These are phyloP conservation scores for Meira miltonrushii DNA, from an alignment of 1,284 basidiomycete genomes.

Conservation along the genomic window DNA sequence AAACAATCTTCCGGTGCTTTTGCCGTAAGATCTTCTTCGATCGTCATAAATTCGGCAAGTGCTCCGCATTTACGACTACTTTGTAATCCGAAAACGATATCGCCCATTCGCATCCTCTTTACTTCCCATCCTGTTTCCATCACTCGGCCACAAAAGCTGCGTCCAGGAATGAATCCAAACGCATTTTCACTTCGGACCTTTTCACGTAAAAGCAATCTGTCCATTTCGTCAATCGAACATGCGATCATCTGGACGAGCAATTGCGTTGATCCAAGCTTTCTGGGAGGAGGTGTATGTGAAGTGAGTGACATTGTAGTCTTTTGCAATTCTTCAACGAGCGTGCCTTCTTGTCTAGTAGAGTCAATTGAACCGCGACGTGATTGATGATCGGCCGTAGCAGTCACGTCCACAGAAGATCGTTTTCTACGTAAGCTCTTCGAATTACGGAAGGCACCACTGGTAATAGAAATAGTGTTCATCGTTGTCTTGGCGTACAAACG, in stretches of 20 bases:
- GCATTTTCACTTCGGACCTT: constrained; percentile 44
- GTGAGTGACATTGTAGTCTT: constrained; percentile 37
- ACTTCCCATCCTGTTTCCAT: constrained; percentile 53
- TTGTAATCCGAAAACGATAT: constrained; percentile 54
- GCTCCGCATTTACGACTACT: constrained; percentile 53
- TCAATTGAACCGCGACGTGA: constrained; percentile 10
- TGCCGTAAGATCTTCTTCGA: constrained; percentile 52
- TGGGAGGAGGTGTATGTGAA: constrained; percentile 49
- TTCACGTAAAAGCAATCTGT: constrained; percentile 50
- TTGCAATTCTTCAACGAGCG: constrained; percentile 35
- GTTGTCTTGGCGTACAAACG: constrained; percentile 42
- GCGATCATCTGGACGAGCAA: constrained; percentile 54
- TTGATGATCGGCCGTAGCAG: background rate
- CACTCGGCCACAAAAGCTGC: constrained; percentile 54
- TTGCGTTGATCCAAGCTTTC: constrained; percentile 51
- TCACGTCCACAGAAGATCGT: background rate
- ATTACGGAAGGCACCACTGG: constrained; percentile 27
- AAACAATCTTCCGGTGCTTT: constrained; percentile 52
- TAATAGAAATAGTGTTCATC: constrained; percentile 45
- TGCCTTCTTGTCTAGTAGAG: constrained; percentile 18
- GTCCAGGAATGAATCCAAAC: constrained; percentile 53
- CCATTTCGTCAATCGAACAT: constrained; percentile 52
- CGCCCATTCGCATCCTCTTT: constrained; percentile 52
- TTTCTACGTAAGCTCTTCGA: background rate
- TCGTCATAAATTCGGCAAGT: constrained; percentile 52